Evolutionary conservation across 495 filamentous ascomycete genomes (phyloP).

Genomic region (Neurospora sp.): DNA sequence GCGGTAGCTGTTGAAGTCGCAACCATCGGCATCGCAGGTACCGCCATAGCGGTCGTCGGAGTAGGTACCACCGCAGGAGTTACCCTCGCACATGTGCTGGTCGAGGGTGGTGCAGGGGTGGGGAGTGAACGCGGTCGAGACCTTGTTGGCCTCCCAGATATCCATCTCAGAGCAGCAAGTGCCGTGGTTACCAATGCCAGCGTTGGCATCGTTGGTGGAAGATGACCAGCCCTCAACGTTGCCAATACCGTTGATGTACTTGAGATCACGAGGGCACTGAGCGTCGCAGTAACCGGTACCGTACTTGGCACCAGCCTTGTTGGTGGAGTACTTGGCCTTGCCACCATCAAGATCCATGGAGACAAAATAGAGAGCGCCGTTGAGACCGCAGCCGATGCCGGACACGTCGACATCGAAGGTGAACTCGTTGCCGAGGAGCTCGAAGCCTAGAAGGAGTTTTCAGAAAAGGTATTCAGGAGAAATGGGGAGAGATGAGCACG

Average conservation of each 20-base stretch:
- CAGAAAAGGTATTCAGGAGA: not conserved
- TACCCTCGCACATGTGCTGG: constrained; percentile 46
- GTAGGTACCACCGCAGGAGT: constrained; percentile 42
- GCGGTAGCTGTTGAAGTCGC: constrained; percentile 71
- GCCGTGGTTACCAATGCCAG: constrained; percentile 49
- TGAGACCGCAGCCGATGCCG: constrained; percentile 43
- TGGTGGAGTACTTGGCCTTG: constrained; percentile 37
- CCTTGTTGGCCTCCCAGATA: constrained; percentile 63
- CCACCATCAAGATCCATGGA: constrained; percentile 49
- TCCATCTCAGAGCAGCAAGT: constrained; percentile 69
- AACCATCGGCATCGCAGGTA: constrained; percentile 62
- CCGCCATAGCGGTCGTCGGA: constrained; percentile 40
- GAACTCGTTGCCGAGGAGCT: constrained; percentile 47
- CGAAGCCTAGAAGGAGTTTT: constrained; percentile 26
- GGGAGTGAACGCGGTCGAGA: constrained; percentile 52
- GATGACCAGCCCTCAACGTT: constrained; percentile 52
- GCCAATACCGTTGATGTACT: constrained; percentile 43
- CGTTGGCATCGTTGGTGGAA: constrained; percentile 49
- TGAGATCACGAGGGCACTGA: constrained; percentile 46
- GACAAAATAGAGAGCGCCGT: constrained; percentile 51
- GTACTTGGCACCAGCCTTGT: constrained; percentile 52
- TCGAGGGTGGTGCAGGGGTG: constrained; percentile 53
- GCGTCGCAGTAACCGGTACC: constrained; percentile 49
- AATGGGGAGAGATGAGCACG: not conserved
- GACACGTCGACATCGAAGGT: constrained; percentile 51